Evolutionary conservation across 768 basidiomycete genomes (phyloP), one percentile per base, ranked within the genome.

Genomic region (Hericium erinaceus): DNA sequence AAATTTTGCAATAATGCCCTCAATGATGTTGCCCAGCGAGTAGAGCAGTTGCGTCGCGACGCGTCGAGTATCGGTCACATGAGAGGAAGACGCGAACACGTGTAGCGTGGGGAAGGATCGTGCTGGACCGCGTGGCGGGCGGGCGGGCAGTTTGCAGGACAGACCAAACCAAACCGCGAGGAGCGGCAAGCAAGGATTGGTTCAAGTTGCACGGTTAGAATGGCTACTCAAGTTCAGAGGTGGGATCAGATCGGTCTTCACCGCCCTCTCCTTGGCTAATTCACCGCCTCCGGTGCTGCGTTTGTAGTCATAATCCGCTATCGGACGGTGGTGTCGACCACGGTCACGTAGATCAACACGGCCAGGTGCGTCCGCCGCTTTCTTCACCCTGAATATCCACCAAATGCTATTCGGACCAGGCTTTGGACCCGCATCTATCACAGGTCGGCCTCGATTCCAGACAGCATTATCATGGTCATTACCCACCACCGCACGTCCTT

Each of bases 161-260:
- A 33, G 33, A 33, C 33, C 33, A 51, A 51, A 51, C 49, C 49
- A 51, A 51, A 51, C 49, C 49, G 24, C 49, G 49, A 51, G 20
- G 49, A 7, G 49, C 44, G 33, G 20, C 18, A 46, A 46, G 44
- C 44, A 16, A 33, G 44, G 44, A 46, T 46, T 46, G 28, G 49
- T 37, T 51, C 28, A 24, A 51, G 49, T 16, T 37, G 49, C 20
- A 51, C 24, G 49, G 24, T 51, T 46, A 46, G 44, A 60, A 63
- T 63, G 62, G 60, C 62, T 57, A 55, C 62, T 51, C 62, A 61
- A 61, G 62, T 63, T 18, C 60, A 61, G 46, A 57, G 62, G 62
- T 60, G 56, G 56, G 60, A 60, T 61, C 60, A 48, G 61, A 62
- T 62, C 57, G 61, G 51, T 55, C 59, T 46, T 57, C 48, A 49